Evolutionary conservation across 306 rosid species (phyloP).

Genomic region (Macrotyloma uniflorum): DNA sequence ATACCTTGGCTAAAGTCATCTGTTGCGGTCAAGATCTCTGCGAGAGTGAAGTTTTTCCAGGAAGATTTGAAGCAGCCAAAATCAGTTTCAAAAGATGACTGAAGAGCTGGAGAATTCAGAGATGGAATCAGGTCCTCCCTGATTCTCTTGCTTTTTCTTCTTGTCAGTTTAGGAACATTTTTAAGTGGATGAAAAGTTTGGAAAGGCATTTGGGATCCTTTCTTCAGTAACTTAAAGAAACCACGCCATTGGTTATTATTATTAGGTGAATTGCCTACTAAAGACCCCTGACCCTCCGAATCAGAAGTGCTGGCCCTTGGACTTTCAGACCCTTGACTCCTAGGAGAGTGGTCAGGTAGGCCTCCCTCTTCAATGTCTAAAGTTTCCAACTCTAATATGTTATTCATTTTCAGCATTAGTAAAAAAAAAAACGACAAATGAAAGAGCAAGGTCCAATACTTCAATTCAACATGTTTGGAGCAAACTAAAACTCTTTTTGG

Average conservation of each 20-base stretch:
- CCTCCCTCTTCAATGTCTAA: slow-evolving; percentile 51
- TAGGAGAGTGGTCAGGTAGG: slow-evolving; percentile 42
- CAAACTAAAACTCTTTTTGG: neutral
- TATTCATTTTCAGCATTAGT: slow-evolving; percentile 30
- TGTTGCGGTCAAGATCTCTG: slow-evolving; percentile 70
- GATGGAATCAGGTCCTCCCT: slow-evolving; percentile 69
- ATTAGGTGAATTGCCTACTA: slow-evolving; percentile 8
- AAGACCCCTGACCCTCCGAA: slow-evolving; percentile 48
- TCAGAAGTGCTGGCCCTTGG: slow-evolving; percentile 74
- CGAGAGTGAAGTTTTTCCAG: slow-evolving; percentile 75
- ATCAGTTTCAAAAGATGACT: slow-evolving; percentile 54
- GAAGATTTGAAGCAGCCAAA: slow-evolving; percentile 73
- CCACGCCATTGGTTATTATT: slow-evolving; percentile 57
- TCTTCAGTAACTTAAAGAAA: slow-evolving; percentile 64
- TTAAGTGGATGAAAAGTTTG: slow-evolving; percentile 61
- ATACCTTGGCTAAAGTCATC: slow-evolving; percentile 79
- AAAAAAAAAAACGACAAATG: slow-evolving; percentile 14
- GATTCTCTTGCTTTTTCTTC: slow-evolving; percentile 71
- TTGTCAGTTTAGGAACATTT: slow-evolving; percentile 64
- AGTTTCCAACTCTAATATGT: slow-evolving; percentile 50
- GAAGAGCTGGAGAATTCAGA: slow-evolving; percentile 46
- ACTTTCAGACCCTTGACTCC: slow-evolving; percentile 53
- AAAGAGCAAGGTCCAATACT: neutral
- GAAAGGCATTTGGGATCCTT: slow-evolving; percentile 65
- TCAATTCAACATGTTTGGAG: neutral